Evolutionary conservation across 2,329 filamentous ascomycete species (phyloP), one percentile per base, ranked within the genome.

Genomic region (Hypoxylon sp.): DNA sequence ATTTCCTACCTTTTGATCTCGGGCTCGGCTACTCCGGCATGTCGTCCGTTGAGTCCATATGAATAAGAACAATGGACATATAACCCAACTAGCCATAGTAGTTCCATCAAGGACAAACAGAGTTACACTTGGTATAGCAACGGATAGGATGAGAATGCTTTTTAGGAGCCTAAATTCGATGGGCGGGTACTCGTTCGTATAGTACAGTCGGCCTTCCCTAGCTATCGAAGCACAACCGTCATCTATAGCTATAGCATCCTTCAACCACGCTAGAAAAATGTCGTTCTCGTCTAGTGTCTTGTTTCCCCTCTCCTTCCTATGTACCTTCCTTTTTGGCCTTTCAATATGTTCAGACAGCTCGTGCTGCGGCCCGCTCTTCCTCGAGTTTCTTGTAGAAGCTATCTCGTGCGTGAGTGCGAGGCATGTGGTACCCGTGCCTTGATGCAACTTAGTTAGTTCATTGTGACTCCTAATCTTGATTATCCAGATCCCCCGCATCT

Each of bases 391-490:
- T 79, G 83, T 89, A 89, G 84, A 83, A 85, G 79, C 80, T 81
- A 81, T 90, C 87, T 77, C 87, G 87, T 71, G 82, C 83, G 76
- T 84, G 79, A 76, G 85, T 88, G 79, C 87, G 86, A 73, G 87
- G 87, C 76, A 88, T 81, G 82, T 90, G 87, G 83, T 78, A 90
- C 79, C 87, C 87, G 84, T 89, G 87, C 87, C 87, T 89, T 72
- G 71, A 63, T 19, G 14, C 31, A 52, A 24, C 63, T 74, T 68
- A 73, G 71, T 48, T 68, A 73, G 71, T 48, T 60, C 64, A 9
- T 14, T 14, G 37, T 19, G 9, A 50, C 61, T 54, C 54, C 66
- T 50, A 17, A 52, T 14, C 22, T 46, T 29, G 29, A 29, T 13
- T 19, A 60, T 42, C 26, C 11, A 11, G 14, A 10, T 26, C 13